Evolutionary conservation across 164 flowering plant species (phyloP).

Genomic region (Aristolochia californica): DNA sequence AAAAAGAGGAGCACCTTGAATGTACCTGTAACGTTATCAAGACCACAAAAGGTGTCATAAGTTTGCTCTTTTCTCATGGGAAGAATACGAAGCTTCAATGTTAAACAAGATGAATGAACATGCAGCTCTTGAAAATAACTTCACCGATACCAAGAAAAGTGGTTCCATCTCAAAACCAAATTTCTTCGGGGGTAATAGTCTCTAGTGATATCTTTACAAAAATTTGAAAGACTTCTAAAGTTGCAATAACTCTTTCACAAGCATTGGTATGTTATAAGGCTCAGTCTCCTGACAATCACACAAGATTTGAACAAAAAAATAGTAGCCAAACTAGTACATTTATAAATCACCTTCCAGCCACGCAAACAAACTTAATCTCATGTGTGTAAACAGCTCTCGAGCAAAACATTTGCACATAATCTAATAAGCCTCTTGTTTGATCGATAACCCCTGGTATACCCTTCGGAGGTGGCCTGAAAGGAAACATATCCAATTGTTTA

Average conservation of each 20-base stretch:
- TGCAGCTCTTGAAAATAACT: not conserved
- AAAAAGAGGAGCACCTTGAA: conserved; percentile 60
- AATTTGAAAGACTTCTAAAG: too few species aligned
- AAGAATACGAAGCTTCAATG: not conserved
- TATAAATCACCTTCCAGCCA: conserved; percentile 76
- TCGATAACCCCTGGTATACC: conserved; percentile 80
- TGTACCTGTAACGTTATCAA: conserved; percentile 35
- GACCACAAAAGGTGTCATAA: too few species aligned
- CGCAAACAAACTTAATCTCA: conserved; percentile 66
- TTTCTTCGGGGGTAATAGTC: too few species aligned
- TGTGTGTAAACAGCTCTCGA: conserved; percentile 64
- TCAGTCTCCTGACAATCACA: not conserved
- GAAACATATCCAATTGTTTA: not conserved
- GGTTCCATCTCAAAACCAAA: too few species aligned
- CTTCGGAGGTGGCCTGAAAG: conserved; percentile 75
- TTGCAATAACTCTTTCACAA: too few species aligned
- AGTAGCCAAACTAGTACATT: not conserved
- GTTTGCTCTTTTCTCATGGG: too few species aligned
- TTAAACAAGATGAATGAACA: not conserved
- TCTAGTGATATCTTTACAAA: too few species aligned
- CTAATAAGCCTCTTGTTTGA: conserved; percentile 89
- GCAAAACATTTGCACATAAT: conserved; percentile 64
- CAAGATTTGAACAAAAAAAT: not conserved
- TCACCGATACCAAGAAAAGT: too few species aligned
- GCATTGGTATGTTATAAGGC: too few species aligned